Percentiles rank a stretch among this genome's conserved stretches.
Evolutionary conservation across 2,329 filamentous ascomycete genomes (phyloP).

Genomic region (Arachnomyces sp.): DNA sequence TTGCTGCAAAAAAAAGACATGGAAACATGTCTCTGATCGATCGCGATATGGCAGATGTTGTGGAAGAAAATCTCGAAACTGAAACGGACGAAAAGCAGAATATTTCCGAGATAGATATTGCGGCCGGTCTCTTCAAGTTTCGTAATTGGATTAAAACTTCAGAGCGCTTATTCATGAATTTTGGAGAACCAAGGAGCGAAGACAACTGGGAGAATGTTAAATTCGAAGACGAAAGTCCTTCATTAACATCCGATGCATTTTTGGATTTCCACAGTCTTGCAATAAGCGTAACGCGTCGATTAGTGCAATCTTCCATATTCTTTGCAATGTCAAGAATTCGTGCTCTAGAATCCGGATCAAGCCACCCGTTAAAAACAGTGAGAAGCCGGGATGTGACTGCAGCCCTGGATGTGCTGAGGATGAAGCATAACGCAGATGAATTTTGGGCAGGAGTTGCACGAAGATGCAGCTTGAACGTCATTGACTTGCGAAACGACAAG

Average conservation of each 20-base stretch:
- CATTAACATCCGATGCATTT: constrained; percentile 68
- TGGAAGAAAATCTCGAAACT: constrained; percentile 21
- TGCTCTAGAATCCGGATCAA: constrained; percentile 30
- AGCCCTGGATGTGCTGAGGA: constrained; percentile 47
- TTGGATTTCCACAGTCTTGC: constrained; percentile 65
- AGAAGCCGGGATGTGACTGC: constrained; percentile 45
- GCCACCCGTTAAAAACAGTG: constrained; percentile 27
- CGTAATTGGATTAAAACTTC: constrained; percentile 58
- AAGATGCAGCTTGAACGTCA: constrained; percentile 47
- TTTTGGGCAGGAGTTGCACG: constrained; percentile 49
- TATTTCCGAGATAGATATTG: constrained; percentile 35
- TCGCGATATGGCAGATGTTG: constrained; percentile 19
- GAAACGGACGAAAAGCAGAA: constrained; percentile 23
- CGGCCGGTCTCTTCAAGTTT: constrained; percentile 52
- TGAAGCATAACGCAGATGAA: constrained; percentile 39
- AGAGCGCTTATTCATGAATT: constrained; percentile 67
- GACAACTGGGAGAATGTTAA: constrained; percentile 61
- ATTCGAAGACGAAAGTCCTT: constrained; percentile 50
- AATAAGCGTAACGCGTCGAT: constrained; percentile 59
- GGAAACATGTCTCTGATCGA: constrained; percentile 61
- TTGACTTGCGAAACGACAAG: constrained; percentile 29
- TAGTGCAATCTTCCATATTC: constrained; percentile 63
- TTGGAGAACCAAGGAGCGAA: constrained; percentile 45
- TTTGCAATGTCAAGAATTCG: constrained; percentile 63
- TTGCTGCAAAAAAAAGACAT: constrained; percentile 54